Conservation (phyloP, 2,329 filamentous ascomycete species). For the Sphaerulina vaccinii region DNA sequence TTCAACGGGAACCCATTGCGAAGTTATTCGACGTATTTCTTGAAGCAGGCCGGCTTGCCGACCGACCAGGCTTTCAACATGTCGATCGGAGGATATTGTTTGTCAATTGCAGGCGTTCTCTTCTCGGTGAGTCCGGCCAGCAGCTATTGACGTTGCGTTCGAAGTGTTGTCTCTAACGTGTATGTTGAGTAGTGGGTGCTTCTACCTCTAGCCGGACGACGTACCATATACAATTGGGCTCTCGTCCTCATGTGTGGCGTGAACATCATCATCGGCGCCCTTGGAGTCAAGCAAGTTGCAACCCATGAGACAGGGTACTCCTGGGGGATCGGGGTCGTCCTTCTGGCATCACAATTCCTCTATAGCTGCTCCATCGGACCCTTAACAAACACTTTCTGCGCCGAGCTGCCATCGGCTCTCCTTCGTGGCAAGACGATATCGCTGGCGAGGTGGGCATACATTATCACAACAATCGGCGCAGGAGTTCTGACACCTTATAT, state of each 20-base stretch:
- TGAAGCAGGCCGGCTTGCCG: constrained; percentile 38
- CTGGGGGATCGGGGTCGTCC: constrained; percentile 28
- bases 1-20: constrained; percentile 37
- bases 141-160: neutral
- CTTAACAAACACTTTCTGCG: constrained; percentile 30
- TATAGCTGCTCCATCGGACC: constrained; percentile 31
- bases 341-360: constrained; percentile 22
- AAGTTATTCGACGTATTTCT: constrained; percentile 40
- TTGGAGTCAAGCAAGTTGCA: constrained; percentile 19
- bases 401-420: constrained; percentile 30
- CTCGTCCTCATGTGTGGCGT: constrained; percentile 21
- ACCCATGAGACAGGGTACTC: constrained; percentile 12
- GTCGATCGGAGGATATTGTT: constrained; percentile 40
- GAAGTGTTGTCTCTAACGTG: neutral
- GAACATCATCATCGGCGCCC: constrained; percentile 27
- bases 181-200: constrained; percentile 33
- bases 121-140: constrained; percentile 23
- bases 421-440: too few relatives aligned
- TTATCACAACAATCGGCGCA: too few relatives aligned
- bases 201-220: constrained; percentile 34
- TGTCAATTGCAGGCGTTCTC: constrained; percentile 36
- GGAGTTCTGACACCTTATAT: too few relatives aligned
- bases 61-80: constrained; percentile 29
- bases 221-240: constrained; percentile 37
- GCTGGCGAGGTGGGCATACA: too few relatives aligned